Percentiles rank a stretch among this genome's conserved stretches.
phyloP scores from a whole-genome alignment of 331 rosid species.

The Malus hybrid region DNA sequence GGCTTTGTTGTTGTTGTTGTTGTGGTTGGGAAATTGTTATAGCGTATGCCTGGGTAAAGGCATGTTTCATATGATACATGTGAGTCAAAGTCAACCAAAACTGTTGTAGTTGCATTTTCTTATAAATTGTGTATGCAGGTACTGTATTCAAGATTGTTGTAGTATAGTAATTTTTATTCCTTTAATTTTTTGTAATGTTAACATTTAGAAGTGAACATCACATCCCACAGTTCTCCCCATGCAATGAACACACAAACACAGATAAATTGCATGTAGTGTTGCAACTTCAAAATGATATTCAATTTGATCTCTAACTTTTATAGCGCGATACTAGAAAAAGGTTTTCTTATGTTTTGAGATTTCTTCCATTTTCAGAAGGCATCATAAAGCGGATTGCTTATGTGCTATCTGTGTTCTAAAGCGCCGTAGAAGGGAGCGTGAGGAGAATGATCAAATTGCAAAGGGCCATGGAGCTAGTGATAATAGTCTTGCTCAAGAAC shows the following conservation, averaged over 20 bases:
- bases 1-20: too few species aligned
- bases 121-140: neutral
- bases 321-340: neutral
- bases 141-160: neutral
- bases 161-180: neutral
- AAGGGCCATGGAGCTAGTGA: constrained; percentile 43
- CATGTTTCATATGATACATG: neutral
- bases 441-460: constrained; percentile 68
- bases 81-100: neutral
- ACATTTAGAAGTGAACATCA: neutral
- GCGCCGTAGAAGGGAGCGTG: constrained; percentile 89
- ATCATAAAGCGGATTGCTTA: constrained; percentile 84
- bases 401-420: constrained; percentile 94
- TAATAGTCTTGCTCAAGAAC: constrained; percentile 45
- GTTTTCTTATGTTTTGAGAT: constrained; percentile 7
- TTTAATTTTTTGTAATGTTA: neutral
- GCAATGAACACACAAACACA: neutral
- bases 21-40: too few species aligned
- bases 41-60: neutral
- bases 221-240: neutral
- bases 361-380: constrained; percentile 62
- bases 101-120: neutral
- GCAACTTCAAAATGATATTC: neutral
- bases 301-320: neutral
- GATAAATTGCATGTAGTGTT: neutral